Base-by-base conservation (phyloP, 2,329 filamentous ascomycete species). In the Shiraia bambusicola region DNA sequence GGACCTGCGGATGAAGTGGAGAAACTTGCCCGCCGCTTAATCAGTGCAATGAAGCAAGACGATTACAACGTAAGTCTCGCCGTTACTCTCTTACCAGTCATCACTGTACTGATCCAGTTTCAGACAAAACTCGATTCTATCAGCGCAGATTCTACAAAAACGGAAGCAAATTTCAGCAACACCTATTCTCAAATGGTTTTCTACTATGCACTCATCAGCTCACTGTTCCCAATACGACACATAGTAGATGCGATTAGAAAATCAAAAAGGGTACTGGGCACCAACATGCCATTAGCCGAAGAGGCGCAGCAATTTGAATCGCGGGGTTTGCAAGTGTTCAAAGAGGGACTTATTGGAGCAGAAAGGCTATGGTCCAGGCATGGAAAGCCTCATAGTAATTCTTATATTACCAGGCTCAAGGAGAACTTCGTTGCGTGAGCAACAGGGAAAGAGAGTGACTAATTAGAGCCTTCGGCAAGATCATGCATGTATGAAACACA, bases 241-340 rank as follows among this genome's bases (percentile, higher is more conserved):
- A 52, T 74, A 15, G 72, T 66, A 65, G 71, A 74, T 42, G 72
- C 67, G n/a, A 61, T 76, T n/a, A 60, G 53, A 33, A 63, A 74
- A 4, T 67, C 72, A 1, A 59, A 63, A 36, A 64, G 65, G 25
- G 66, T 75, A 4, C 64, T 75, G 0, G 68, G 68, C 8, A 42
- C 43, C 4, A 44, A 67, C 7, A 66, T 70, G 49, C 66, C 65
- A 7, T 49, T 56, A 36, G 50, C 54, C 1, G 40, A 50, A 2
- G 54, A 58, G 4, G 61, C 59, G 11, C 47, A 49, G 22, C 37
- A 49, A 17, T 44, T 43, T 22, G 51, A 63, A 38, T 14, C 32
- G 13, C 43, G 25, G 17, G 34, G 42, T 9, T 37, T 50, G 31
- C 32, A 37, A 4, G 48, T 47, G 2, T 7, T 59, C 10, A 29